A percentile compares a stretch with the other conserved stretches of the same genome.
Conservation (phyloP, 495 filamentous ascomycete genomes). For the Podospora didyma region DNA sequence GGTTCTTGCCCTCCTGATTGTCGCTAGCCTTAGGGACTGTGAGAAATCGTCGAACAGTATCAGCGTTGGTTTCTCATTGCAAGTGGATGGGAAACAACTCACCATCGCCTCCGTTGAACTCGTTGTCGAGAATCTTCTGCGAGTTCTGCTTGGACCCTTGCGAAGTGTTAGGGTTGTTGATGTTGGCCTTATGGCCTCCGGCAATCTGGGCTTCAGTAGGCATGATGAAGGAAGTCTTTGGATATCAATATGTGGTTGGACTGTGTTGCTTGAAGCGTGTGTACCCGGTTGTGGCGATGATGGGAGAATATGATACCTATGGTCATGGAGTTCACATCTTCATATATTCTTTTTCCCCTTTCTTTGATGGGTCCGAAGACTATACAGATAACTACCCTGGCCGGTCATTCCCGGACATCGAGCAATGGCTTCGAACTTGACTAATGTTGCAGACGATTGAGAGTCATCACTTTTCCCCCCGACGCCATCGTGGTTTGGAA, state of each 20-base stretch:
- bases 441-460: too few species aligned
- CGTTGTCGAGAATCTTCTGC: conserved; percentile 37
- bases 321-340: too few species aligned
- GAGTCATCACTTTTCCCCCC: too few species aligned
- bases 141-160: conserved; percentile 36
- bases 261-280: too few species aligned
- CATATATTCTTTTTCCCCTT: background rate
- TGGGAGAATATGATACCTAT: too few species aligned
- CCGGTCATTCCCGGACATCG: too few species aligned
- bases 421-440: too few species aligned
- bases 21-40: conserved; percentile 25
- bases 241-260: background rate
- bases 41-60: background rate
- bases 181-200: conserved; percentile 47
- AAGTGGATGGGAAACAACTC: background rate
- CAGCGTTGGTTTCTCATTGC: too few species aligned
- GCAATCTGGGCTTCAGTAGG: conserved; percentile 35
- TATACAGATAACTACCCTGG: too few species aligned
- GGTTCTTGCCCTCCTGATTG: conserved; percentile 36
- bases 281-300: background rate
- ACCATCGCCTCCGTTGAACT: conserved; percentile 37
- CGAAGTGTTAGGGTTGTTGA: conserved; percentile 44
- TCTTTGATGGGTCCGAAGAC: background rate
- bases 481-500: too few species aligned
- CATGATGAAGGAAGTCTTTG: conserved; percentile 13